A percentile compares a stretch with the other conserved stretches of the same genome.
phyloP scores from a whole-genome alignment of 2,329 filamentous ascomycete species.

The Myrmaecium sp. region DNA sequence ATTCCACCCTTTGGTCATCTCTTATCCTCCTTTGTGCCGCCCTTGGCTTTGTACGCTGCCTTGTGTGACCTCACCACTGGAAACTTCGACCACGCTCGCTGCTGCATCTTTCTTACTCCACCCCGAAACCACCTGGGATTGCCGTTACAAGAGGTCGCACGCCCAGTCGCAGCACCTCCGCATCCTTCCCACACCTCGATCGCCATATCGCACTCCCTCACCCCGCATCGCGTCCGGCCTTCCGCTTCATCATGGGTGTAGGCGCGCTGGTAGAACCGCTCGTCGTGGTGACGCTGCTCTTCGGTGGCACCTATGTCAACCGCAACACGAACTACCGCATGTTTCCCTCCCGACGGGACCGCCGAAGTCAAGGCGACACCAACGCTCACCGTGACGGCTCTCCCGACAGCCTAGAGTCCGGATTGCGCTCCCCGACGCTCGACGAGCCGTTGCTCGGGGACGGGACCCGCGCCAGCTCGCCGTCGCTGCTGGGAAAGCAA shows the following conservation, averaged over 20 bases:
- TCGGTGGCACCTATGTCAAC: constrained; percentile 47
- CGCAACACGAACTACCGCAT: constrained; percentile 26
- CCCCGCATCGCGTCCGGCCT: too few species aligned
- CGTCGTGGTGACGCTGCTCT: constrained; percentile 40
- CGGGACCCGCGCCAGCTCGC: constrained; percentile 16
- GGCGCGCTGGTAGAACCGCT: constrained; percentile 45
- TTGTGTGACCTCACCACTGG: too few species aligned
- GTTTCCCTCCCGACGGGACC: constrained; percentile 13
- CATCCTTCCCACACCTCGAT: too few species aligned
- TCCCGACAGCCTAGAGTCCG: constrained; percentile 23
- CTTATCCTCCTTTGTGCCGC: too few species aligned
- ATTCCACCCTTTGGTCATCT: too few species aligned
- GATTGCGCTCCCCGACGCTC: constrained; percentile 18
- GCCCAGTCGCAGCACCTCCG: too few species aligned
- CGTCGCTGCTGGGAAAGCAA: constrained; percentile 23
- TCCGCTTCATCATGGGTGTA: constrained; percentile 37
- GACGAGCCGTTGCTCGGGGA: constrained; percentile 17
- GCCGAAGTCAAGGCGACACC: constrained; percentile 5
- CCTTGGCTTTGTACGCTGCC: too few species aligned
- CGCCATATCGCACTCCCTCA: too few species aligned
- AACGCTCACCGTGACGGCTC: constrained; percentile 20
- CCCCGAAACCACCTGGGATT: too few species aligned
- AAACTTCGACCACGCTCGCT: too few species aligned
- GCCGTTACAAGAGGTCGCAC: too few species aligned
- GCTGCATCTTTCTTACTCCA: too few species aligned